Conservation (phyloP, 2,329 filamentous ascomycete species). For the Hypomyces rosellus region DNA sequence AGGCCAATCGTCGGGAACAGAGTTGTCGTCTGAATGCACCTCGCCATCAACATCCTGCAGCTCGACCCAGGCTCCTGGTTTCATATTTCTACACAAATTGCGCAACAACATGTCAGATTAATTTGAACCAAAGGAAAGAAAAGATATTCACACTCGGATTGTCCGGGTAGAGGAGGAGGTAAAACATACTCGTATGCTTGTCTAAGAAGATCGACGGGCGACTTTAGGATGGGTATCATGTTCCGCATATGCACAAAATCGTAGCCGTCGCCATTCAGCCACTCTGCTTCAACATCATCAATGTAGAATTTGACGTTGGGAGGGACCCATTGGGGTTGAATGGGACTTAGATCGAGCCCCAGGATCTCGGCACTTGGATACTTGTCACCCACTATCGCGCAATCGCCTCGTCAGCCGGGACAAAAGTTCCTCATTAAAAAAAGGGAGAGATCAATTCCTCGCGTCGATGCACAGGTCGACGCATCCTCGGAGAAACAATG, state of each 20-base stretch:
- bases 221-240: constrained; percentile 39
- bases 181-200: constrained; percentile 24
- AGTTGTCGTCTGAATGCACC: constrained; percentile 30
- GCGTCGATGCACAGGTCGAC: neutral
- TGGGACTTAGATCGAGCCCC: constrained; percentile 34
- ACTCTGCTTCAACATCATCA: constrained; percentile 28
- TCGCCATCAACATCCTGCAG: constrained; percentile 31
- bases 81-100: constrained; percentile 23
- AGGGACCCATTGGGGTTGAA: constrained; percentile 35
- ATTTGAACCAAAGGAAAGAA: neutral
- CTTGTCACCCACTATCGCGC: constrained; percentile 23
- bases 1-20: constrained; percentile 15
- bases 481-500: neutral
- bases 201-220: constrained; percentile 22
- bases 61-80: constrained; percentile 40
- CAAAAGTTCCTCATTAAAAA: neutral
- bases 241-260: constrained; percentile 32
- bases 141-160: too few species aligned
- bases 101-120: neutral
- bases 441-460: neutral
- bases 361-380: constrained; percentile 30
- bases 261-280: constrained; percentile 19
- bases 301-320: constrained; percentile 34
- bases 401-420: neutral
- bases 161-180: too few species aligned